Evolutionary conservation across 2,329 filamentous ascomycete species (phyloP).

Genomic region (Clonostachys rhizophaga): DNA sequence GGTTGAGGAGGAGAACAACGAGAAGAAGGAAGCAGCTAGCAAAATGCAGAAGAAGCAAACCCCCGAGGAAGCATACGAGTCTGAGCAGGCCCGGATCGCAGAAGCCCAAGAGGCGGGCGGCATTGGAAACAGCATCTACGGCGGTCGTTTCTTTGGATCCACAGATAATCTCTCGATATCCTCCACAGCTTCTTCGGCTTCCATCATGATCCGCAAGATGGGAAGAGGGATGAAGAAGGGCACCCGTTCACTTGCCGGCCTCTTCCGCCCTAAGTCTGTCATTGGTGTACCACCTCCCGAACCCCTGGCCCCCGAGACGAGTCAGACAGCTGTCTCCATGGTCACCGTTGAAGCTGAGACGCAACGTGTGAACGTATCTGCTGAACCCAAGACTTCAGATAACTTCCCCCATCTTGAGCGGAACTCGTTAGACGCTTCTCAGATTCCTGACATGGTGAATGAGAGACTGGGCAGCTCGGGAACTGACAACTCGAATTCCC

Average conservation of each 20-base stretch:
- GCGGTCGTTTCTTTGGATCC: constrained; percentile 80
- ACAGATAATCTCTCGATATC: constrained; percentile 93
- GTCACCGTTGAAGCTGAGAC: constrained; percentile 93
- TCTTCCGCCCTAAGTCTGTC: constrained; percentile 92
- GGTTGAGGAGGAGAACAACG: constrained; percentile 29
- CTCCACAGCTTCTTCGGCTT: constrained; percentile 84
- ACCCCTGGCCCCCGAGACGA: constrained; percentile 58
- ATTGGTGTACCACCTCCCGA: constrained; percentile 74
- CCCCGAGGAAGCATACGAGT: constrained; percentile 65
- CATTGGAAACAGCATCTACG: constrained; percentile 90
- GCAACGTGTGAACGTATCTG: constrained; percentile 74
- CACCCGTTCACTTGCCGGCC: constrained; percentile 81
- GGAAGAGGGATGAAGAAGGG: constrained; percentile 97
- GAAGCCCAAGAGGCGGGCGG: constrained; percentile 89
- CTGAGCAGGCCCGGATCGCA: constrained; percentile 87
- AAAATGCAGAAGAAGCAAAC: constrained; percentile 64
- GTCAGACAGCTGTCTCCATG: constrained; percentile 85
- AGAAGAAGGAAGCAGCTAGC: constrained; percentile 26
- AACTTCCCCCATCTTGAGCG: constrained; percentile 80
- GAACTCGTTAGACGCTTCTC: constrained; percentile 69
- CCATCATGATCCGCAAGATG: constrained; percentile 97
- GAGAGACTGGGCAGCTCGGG: constrained; percentile 52
- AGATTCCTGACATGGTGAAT: constrained; percentile 33
- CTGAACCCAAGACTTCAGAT: constrained; percentile 60
- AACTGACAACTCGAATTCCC: constrained; percentile 56